Percentiles rank a stretch among this genome's conserved stretches.
Evolutionary conservation across 495 filamentous ascomycete genomes (phyloP).

Genomic region (Aspergillus asperescens): DNA sequence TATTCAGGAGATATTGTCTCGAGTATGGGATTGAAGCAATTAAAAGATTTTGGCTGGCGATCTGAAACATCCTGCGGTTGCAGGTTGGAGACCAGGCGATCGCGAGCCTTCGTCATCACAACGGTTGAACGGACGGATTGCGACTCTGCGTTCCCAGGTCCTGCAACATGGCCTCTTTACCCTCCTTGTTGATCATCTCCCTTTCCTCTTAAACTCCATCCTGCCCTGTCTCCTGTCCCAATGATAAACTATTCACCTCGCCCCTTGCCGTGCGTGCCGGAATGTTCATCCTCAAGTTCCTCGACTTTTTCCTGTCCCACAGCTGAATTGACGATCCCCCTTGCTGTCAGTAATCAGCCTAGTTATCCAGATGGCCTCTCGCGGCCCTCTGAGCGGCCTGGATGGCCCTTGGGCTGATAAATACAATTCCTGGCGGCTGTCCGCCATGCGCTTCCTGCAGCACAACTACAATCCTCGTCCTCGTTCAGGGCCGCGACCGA

Average conservation of each 20-base stretch:
- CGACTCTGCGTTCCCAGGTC: no score
- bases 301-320: conserved; percentile 3
- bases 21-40: no score
- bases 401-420: conserved; percentile 26
- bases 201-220: neutral
- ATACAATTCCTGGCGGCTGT: conserved; percentile 23
- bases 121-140: neutral
- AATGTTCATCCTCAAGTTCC: conserved; percentile 14
- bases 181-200: conserved; percentile 7
- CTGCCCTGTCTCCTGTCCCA: neutral
- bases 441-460: conserved; percentile 22
- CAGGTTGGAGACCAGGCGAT: no score
- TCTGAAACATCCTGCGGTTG: no score
- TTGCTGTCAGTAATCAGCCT: conserved; percentile 1
- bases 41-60: no score
- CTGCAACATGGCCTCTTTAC: conserved; percentile 15
- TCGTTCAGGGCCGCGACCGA: conserved; percentile 29
- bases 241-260: neutral
- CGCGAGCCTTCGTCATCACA: conserved; percentile 11
- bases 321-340: conserved; percentile 6
- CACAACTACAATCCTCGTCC: conserved; percentile 29
- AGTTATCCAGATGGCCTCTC: conserved; percentile 28
- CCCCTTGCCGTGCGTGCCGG: conserved; percentile 1
- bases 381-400: conserved; percentile 21
- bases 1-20: no score